Evolutionary conservation across 2,329 filamentous ascomycete species (phyloP).

Genomic region (Fragosphaeria purpurea): DNA sequence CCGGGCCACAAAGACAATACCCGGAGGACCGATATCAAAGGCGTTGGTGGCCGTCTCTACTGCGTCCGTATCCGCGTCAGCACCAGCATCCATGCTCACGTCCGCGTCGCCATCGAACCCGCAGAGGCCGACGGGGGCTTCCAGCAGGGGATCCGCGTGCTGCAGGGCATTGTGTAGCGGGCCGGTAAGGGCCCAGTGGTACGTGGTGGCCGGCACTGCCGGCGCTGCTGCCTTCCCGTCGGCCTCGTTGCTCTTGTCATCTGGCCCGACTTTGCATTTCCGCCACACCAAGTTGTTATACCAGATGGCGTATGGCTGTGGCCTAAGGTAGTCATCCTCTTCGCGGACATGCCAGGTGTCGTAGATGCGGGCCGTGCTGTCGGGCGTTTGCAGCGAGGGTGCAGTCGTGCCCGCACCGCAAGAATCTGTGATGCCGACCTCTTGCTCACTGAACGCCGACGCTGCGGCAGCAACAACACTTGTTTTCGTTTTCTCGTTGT

Average conservation of each 20-base stretch:
- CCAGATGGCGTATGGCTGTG: slow-evolving; percentile 26
- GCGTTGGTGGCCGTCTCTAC: no score
- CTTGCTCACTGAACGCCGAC: no score
- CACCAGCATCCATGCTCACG: slow-evolving; percentile 1
- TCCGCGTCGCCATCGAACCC: slow-evolving; percentile 13
- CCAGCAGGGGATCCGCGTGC: slow-evolving; percentile 17
- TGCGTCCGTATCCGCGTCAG: no score
- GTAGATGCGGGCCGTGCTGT: slow-evolving; percentile 23
- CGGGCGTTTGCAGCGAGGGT: slow-evolving; percentile 6
- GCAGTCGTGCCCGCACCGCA: no score
- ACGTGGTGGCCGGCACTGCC: slow-evolving; percentile 9
- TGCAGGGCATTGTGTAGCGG: slow-evolving; percentile 24
- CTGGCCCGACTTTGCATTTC: background rate
- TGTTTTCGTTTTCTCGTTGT: slow-evolving; percentile 16
- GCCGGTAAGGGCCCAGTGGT: slow-evolving; percentile 20
- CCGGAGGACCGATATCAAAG: slow-evolving; percentile 25
- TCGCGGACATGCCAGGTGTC: slow-evolving; percentile 23
- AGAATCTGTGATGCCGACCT: no score
- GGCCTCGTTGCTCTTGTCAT: background rate
- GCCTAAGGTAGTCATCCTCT: slow-evolving; percentile 23
- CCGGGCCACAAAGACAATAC: slow-evolving; percentile 24
- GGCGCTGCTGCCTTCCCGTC: background rate
- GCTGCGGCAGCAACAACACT: background rate
- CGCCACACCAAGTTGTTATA: slow-evolving; percentile 23
- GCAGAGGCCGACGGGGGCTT: slow-evolving; percentile 21